Evolutionary conservation across 352 stramenopile species (phyloP), one percentile per base, ranked within the genome.

Genomic region (Globisporangium canariense): DNA sequence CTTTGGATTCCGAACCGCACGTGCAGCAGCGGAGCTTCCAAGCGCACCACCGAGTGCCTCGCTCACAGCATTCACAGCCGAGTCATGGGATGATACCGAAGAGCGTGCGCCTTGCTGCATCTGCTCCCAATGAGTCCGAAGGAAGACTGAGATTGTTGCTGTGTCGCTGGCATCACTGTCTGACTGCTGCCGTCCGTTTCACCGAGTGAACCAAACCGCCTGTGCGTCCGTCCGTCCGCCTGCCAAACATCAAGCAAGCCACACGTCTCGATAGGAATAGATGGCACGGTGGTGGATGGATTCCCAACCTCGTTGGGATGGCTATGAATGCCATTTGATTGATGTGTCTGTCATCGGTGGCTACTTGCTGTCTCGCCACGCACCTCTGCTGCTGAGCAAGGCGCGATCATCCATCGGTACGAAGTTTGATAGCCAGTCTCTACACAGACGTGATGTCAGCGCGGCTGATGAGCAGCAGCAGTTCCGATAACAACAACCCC

Each of bases 21-120:
- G 49, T 0, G 55, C n/a, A 9, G 41, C 30, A 18, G 54, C 54
- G 14, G 36, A 36, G 5, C 57, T 32, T 1, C 43, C 34, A n/a
- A 69, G 32, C 10, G 49, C 65, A 3, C 58, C 74, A 32, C 67
- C 69, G 2, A 88, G 51, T 4, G 74, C 75, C 20, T 88, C 76
- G 22, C 69, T 73, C 2, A 86, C 75, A 14, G 79, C 78, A 51
- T 56, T 67, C 14, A 68, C 76, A 50, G 69, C 70, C 46, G 68
- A 70, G 16, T 34, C 60, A 25, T 60, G 13, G 11, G 22, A 50
- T 14, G 22, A 50, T 16, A 10, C 41, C 14, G 41, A 47, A 11
- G 52, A 57, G 20, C 32, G 40, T 13, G 34, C 20, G 9, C 36
- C 57, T 8, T 28, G 22, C 20, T 66, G 60, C 50, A 66, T 66